phyloP scores from a whole-genome alignment of 768 basidiomycete genomes.

The Hypholoma sublateritium region DNA sequence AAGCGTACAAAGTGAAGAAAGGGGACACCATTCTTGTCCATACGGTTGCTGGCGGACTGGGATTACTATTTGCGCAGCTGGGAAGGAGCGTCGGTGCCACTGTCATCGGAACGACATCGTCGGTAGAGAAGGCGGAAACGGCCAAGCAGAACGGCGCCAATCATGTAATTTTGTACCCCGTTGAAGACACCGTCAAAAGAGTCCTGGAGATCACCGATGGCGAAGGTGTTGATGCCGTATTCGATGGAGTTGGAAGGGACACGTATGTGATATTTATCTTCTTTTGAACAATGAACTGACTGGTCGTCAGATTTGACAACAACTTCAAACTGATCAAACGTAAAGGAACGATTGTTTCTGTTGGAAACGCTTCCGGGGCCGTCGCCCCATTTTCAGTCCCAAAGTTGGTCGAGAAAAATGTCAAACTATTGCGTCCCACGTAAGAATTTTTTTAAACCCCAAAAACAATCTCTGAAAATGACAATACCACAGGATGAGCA shows the following conservation, averaged over 20 bases:
- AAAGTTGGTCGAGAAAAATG: slow-evolving; percentile 77
- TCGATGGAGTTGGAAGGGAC: slow-evolving; percentile 96
- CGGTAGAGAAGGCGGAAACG: slow-evolving; percentile 75
- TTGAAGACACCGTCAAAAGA: slow-evolving; percentile 71
- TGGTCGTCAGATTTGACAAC: slow-evolving; percentile 59
- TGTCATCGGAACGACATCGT: slow-evolving; percentile 93
- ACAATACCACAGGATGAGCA: slow-evolving; percentile 49
- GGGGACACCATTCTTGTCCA: slow-evolving; percentile 84
- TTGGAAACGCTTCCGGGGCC: slow-evolving; percentile 91
- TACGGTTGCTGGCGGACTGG: slow-evolving; percentile 91
- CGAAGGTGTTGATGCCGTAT: slow-evolving; percentile 81
- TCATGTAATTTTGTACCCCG: slow-evolving; percentile 81
- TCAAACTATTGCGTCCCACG: slow-evolving; percentile 78
- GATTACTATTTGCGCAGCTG: slow-evolving; percentile 65
- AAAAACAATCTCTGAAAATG: too few species aligned
- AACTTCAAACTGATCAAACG: slow-evolving; percentile 80
- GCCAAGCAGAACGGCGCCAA: slow-evolving; percentile 81
- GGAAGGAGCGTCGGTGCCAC: slow-evolving; percentile 75
- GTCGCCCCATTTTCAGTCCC: slow-evolving; percentile 75
- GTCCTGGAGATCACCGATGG: slow-evolving; percentile 77
- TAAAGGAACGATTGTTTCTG: slow-evolving; percentile 87
- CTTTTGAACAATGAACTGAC: background rate
- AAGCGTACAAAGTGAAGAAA: slow-evolving; percentile 81
- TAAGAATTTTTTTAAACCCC: slow-evolving; percentile 31
- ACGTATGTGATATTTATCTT: slow-evolving; percentile 54